These are phyloP conservation scores for Asclepias syriaca DNA, from an alignment of 257 asterid genomes.

Conservation along the genomic window DNA sequence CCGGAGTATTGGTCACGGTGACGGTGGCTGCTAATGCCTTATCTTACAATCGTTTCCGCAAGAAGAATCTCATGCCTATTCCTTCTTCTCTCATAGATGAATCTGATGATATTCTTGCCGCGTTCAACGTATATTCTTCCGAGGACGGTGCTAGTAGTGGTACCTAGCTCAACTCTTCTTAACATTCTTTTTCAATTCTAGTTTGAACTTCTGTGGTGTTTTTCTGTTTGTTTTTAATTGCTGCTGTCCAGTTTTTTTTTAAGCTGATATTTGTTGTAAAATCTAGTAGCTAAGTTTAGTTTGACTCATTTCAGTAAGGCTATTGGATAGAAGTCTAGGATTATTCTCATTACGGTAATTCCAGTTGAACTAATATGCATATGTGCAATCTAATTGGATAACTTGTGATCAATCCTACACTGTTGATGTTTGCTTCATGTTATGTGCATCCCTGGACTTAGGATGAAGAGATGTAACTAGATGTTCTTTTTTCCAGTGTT, in stretches of 20 bases:
- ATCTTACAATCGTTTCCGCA: slow-evolving; percentile 61
- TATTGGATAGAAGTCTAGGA: background rate
- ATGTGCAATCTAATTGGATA: background rate
- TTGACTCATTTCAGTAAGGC: background rate
- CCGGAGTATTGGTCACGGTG: slow-evolving; percentile 67
- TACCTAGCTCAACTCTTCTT: slow-evolving; percentile 4
- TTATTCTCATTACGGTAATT: background rate
- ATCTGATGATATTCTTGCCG: slow-evolving; percentile 58
- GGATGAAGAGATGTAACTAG: background rate
- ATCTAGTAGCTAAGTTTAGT: background rate
- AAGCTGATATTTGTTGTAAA: background rate
- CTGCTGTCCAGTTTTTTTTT: background rate
- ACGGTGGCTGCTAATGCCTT: slow-evolving; percentile 81
- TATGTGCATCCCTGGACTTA: background rate
- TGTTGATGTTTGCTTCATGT: slow-evolving; percentile 1
- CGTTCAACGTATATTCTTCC: slow-evolving; percentile 44
- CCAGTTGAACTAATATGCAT: background rate
- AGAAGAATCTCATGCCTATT: slow-evolving; percentile 57
- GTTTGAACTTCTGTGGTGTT: background rate
- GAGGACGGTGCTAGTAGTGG: slow-evolving; percentile 38
- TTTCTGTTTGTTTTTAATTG: background rate
- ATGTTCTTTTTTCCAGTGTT: background rate
- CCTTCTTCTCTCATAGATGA: slow-evolving; percentile 62
- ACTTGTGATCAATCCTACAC: no score
- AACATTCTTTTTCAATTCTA: background rate